Evolutionary conservation across 1,284 basidiomycete genomes (phyloP), one percentile per base, ranked within the genome.

Genomic region (Ceratobasidium sp.): DNA sequence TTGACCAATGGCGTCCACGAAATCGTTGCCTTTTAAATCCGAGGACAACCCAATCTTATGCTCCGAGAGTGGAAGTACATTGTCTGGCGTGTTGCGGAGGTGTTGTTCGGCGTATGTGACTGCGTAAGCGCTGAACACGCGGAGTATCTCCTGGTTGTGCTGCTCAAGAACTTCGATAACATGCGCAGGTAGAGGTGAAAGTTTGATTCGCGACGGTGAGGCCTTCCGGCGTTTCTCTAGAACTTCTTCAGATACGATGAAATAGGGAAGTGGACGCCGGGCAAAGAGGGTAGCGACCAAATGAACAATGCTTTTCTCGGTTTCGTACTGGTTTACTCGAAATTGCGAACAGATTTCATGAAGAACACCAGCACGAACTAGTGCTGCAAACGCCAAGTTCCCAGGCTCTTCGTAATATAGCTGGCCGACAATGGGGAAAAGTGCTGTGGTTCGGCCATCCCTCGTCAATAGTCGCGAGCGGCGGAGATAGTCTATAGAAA

Each of bases 401-500:
- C 86, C 88, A 0, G 91, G 91, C 79, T 92, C 90, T 1, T 87
- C 87, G 77, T 90, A 89, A 78, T 91, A 91, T 11, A 92, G 82
- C 0, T 75, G 76, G 2, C 77, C 76, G 1, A 77, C 77, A 47
- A 79, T 74, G 67, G 22, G 63, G 54, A 76, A 75, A 41, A 74
- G 48, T 9, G 65, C 79, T 89, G 85, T 0, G 90, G 89, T 29
- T 4, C 84, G 85, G 8, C 91, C 91, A 22, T 81, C 78, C 36
- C 81, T 79, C 71, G 88, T 85, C 53, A 92, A 79, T 14, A 92
- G 82, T 48, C 86, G 83, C 1, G 85, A 81, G 1, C 89, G 87
- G 41, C 89, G 86, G 17, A 92, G 85, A 77, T 90, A 92, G 73
- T 92, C 91, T 73, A 92, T 88, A 74, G 87, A 88, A 82, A 92